phyloP scores from a whole-genome alignment of 768 basidiomycete species.

The Mycena vulgaris region DNA sequence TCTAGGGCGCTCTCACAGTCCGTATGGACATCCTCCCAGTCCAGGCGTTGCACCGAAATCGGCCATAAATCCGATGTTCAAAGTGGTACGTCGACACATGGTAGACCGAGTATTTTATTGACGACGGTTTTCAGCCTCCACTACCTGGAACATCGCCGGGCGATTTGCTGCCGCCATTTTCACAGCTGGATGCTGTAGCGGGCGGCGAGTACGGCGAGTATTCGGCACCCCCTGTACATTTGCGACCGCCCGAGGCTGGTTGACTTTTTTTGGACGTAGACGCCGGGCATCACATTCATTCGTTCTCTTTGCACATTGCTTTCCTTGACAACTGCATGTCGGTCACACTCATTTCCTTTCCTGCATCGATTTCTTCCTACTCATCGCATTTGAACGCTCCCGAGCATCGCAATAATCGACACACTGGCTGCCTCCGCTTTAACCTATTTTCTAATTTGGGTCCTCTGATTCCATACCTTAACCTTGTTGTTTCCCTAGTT shows the following conservation, averaged over 20 bases:
- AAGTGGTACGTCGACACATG: conserved; percentile 78
- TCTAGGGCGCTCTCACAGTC: conserved; percentile 51
- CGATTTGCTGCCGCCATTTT: conserved; percentile 79
- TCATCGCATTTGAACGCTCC: conserved; percentile 31
- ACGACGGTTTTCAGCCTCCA: conserved; percentile 63
- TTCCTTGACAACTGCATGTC: conserved; percentile 33
- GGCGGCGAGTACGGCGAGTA: conserved; percentile 76
- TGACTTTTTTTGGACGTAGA: conserved; percentile 45
- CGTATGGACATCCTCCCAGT: conserved; percentile 73
- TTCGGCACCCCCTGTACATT: conserved; percentile 82
- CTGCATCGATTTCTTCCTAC: conserved; percentile 36
- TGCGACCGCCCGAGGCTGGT: conserved; percentile 66
- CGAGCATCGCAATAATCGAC: conserved; percentile 34
- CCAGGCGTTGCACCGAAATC: conserved; percentile 75
- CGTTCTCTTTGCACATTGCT: conserved; percentile 38
- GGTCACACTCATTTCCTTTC: conserved; percentile 45
- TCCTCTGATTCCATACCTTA: conserved; percentile 36
- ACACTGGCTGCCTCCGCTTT: conserved; percentile 27
- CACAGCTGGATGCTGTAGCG: conserved; percentile 87
- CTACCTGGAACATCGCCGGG: conserved; percentile 59
- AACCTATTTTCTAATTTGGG: conserved; percentile 35
- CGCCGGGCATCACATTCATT: conserved; percentile 36
- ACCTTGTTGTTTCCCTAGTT: conserved; percentile 52
- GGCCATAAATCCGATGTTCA: conserved; percentile 89
- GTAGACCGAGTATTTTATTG: conserved; percentile 48